Evolutionary conservation across 2,329 filamentous ascomycete genomes (phyloP).

Genomic region (Stagonosporopsis chrysanthemi): DNA sequence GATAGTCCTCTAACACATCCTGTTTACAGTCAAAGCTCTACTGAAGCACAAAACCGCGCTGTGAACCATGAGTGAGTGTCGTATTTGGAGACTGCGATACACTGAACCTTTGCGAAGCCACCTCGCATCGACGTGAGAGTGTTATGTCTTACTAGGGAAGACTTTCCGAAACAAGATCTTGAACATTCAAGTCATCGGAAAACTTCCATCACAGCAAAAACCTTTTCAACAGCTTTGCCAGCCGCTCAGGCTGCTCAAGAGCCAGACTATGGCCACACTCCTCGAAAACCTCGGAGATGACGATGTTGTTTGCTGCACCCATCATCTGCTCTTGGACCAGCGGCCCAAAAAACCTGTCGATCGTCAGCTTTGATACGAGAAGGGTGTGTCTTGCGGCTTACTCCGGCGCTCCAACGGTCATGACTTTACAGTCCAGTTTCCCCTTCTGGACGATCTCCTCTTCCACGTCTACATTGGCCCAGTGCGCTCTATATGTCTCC

Average conservation of each 20-base stretch:
- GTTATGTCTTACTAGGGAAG: too few species aligned
- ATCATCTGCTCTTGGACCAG: constrained; percentile 37
- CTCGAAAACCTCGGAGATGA: constrained; percentile 35
- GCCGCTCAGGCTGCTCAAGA: constrained; percentile 28
- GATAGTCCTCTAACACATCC: too few species aligned
- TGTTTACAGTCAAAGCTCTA: too few species aligned
- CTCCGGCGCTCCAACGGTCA: constrained; percentile 33
- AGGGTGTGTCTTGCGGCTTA: neutral
- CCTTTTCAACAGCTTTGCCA: constrained; percentile 25
- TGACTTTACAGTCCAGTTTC: constrained; percentile 29
- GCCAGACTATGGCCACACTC: constrained; percentile 29
- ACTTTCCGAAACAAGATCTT: too few species aligned
- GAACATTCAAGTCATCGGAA: neutral
- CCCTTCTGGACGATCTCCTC: constrained; percentile 26
- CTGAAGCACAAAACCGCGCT: too few species aligned
- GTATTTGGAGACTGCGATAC: too few species aligned
- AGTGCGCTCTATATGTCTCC: constrained; percentile 32
- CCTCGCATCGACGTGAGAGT: too few species aligned
- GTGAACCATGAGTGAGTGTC: too few species aligned
- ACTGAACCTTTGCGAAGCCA: too few species aligned
- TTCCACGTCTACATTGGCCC: constrained; percentile 32
- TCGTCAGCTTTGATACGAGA: neutral
- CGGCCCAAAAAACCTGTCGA: constrained; percentile 25
- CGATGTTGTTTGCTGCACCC: constrained; percentile 39
- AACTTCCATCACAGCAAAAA: constrained; percentile 13